Conservation (phyloP, 495 filamentous ascomycete genomes). For the Aspergillus haitiensis region DNA sequence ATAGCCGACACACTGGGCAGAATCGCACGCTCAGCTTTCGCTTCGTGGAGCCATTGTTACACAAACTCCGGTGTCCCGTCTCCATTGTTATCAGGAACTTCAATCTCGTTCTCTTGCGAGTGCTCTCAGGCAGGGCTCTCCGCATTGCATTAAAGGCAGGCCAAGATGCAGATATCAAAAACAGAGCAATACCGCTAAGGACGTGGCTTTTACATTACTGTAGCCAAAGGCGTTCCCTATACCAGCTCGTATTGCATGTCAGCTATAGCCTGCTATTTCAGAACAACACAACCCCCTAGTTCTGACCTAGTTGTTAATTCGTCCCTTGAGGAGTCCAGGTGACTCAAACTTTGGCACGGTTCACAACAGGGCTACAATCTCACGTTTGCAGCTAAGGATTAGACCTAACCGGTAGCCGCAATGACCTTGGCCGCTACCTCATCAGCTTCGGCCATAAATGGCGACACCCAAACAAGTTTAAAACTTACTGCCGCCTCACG, state of each 20-base stretch:
- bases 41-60: conserved; percentile 32
- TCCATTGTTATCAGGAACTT: conserved; percentile 44
- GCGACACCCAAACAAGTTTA: conserved; percentile 43
- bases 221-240: conserved; percentile 39
- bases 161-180: conserved; percentile 55
- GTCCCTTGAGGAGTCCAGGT: conserved; percentile 47
- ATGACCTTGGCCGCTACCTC: conserved; percentile 48
- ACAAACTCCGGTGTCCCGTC: conserved; percentile 37
- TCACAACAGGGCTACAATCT: conserved; percentile 36
- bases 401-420: conserved; percentile 34
- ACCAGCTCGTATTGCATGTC: conserved; percentile 42
- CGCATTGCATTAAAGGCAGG: conserved; percentile 47
- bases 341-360: conserved; percentile 44
- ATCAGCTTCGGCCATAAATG: conserved; percentile 44
- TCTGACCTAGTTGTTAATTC: conserved; percentile 38
- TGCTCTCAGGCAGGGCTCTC: conserved; percentile 50
- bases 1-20: conserved; percentile 15
- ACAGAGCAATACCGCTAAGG: conserved; percentile 46
- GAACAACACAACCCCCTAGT: conserved; percentile 36
- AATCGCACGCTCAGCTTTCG: conserved; percentile 15
- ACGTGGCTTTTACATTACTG: conserved; percentile 46
- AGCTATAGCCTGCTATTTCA: conserved; percentile 30
- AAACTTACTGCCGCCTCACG: conserved; percentile 43
- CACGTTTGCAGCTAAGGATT: conserved; percentile 39
- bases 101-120: conserved; percentile 34